Conservation (phyloP, 75 land plant genomes). For the Pinus tabuliformis region DNA sequence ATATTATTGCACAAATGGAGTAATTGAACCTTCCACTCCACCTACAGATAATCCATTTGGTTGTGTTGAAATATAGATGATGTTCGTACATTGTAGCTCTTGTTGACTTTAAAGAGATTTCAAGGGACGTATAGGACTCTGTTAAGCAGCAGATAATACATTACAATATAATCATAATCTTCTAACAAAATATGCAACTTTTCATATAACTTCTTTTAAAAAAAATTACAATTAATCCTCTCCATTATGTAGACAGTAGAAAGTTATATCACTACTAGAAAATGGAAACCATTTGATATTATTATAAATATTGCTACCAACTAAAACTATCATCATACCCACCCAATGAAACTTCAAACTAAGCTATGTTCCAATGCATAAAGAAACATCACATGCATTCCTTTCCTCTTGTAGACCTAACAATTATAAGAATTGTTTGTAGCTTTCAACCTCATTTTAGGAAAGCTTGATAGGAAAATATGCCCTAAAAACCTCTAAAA, state of each 20-base stretch:
- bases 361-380: too few relatives aligned
- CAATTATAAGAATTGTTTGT: too few relatives aligned
- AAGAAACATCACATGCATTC: too few relatives aligned
- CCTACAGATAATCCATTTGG: neutral
- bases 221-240: neutral
- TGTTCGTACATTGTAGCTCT: neutral
- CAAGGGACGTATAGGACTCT: constrained; percentile 11
- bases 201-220: neutral
- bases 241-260: neutral
- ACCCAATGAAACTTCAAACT: too few relatives aligned
- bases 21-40: neutral
- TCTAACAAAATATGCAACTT: neutral
- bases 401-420: too few relatives aligned
- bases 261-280: neutral
- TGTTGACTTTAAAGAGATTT: constrained; percentile 28
- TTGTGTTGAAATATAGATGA: neutral
- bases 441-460: too few relatives aligned
- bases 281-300: neutral
- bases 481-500: too few relatives aligned
- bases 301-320: neutral
- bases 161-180: neutral
- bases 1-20: constrained; percentile 7
- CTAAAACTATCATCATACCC: neutral
- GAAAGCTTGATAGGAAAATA: too few relatives aligned
- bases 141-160: neutral